Percentiles rank a stretch among this genome's conserved stretches.
Evolutionary conservation across 1,139 yeast genomes (phyloP).

Genomic region (Casaregolazyma suthepensis): DNA sequence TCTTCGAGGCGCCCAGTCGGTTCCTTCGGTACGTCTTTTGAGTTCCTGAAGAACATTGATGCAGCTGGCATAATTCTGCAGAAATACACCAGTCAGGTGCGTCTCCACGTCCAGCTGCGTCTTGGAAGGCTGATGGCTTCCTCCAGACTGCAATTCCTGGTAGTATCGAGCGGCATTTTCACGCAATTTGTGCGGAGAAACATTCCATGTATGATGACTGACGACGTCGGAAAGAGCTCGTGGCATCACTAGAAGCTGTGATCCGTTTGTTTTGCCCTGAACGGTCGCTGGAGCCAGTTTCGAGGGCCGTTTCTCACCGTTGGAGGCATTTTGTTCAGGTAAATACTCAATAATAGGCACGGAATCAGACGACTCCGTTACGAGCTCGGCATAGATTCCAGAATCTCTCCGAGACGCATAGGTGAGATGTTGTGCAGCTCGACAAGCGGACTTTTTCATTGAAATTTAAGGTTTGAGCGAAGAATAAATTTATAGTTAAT

Average conservation of each 20-base stretch:
- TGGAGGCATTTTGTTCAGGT: neutral
- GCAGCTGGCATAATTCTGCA: constrained; percentile 75
- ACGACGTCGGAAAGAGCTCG: constrained; percentile 17
- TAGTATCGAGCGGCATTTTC: constrained; percentile 25
- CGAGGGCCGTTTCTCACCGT: neutral
- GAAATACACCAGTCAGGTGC: constrained; percentile 74
- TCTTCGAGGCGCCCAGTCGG: constrained; percentile 54
- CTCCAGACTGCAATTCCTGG: constrained; percentile 13
- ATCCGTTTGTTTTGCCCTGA: constrained; percentile 17
- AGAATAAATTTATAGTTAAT: neutral
- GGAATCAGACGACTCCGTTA: constrained; percentile 9
- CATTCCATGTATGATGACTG: constrained; percentile 16
- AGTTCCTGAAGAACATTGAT: constrained; percentile 65
- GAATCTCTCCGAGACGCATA: constrained; percentile 3
- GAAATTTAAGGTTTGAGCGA: neutral
- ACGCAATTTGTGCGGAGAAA: constrained; percentile 25
- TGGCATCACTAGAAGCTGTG: constrained; percentile 22
- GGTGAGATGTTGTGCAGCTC: neutral
- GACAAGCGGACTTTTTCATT: neutral
- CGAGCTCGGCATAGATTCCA: constrained; percentile 12
- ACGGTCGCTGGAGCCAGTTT: constrained; percentile 1
- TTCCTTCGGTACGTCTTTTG: constrained; percentile 42
- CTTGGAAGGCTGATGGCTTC: constrained; percentile 25
- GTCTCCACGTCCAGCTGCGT: constrained; percentile 68
- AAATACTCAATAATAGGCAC: constrained; percentile 7